Evolutionary conservation across 129 eudicot species (phyloP), one percentile per base, ranked within the genome.

Genomic region (Chrysanthemum makinoi): DNA sequence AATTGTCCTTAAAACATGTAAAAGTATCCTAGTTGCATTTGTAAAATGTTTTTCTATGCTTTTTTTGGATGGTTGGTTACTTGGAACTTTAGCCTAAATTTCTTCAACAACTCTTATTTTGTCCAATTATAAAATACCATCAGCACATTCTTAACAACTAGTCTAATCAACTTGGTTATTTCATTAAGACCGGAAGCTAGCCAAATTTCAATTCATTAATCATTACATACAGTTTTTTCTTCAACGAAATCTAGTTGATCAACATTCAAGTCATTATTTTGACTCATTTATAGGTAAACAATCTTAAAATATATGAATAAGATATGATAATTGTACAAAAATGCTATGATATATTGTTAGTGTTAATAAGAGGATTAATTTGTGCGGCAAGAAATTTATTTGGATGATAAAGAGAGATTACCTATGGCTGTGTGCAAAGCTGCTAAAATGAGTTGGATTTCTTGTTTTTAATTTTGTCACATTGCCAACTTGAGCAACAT

Each of bases 401-500:
- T 58, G 19, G 67, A 73, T 33, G 19, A 58, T 60, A 62, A 39
- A 72, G 49, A 65, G 70, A 6, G 51, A 33, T 65, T n/a, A 24
- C 44, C 71, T 74, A 52, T 28, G 69, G 54, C 72, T 35, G 79
- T 65, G 19, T 65, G 58, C 70, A 73, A 49, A 73, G 51, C 48
- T 72, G 49, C 35, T 61, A 17, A 26, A 62, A 62, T 73, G 78
- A 73, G 71, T 73, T 73, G 71, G 22, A 63, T 73, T 62, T 52
- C 65, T 50, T 50, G 63, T 33, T 51, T 28, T 33, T 19, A 12
- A 35, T 46, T 55, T 69, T 16, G 39, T 54, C 39, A 16, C 50
- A 49, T 62, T 30, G 77, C 66, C 79, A 22, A 74, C 66, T 75
- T 75, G 79, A 17, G 49, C 79, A 66, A 66, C 79, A 75, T 55